Conservation (phyloP, 1,284 basidiomycete genomes). For the Ganoderma lucidum region DNA sequence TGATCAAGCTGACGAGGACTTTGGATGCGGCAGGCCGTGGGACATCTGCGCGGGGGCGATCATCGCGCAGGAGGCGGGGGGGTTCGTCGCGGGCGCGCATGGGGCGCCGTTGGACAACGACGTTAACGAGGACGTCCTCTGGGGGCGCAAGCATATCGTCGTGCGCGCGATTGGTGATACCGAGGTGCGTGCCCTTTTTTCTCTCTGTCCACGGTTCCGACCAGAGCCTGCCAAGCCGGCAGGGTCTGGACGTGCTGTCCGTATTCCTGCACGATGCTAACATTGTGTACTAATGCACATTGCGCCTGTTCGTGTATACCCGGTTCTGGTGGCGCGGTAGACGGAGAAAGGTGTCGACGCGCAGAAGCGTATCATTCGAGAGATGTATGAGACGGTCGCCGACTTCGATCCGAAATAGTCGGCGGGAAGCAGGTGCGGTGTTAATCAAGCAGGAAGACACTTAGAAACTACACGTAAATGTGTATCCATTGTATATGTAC, state of each 20-base stretch:
- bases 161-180: slow-evolving; percentile 73
- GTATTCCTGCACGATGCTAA: slow-evolving; percentile 10
- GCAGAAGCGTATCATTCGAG: slow-evolving; percentile 82
- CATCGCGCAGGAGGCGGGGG: slow-evolving; percentile 91
- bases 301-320: neutral
- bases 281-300: neutral
- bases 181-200: slow-evolving; percentile 47
- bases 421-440: slow-evolving; percentile 48
- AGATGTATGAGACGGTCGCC: slow-evolving; percentile 86
- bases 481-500: slow-evolving; percentile 43
- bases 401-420: slow-evolving; percentile 71
- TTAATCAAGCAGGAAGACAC: neutral
- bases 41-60: slow-evolving; percentile 94
- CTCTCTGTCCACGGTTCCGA: neutral
- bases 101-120: slow-evolving; percentile 53
- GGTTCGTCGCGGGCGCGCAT: slow-evolving; percentile 78
- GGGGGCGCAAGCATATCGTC: slow-evolving; percentile 88
- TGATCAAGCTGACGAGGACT: too few relatives aligned
- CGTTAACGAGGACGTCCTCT: slow-evolving; percentile 77
- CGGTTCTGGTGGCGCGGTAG: slow-evolving; percentile 40
- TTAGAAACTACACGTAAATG: neutral
- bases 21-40: slow-evolving; percentile 68
- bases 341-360: slow-evolving; percentile 72
- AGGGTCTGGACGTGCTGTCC: neutral
- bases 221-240: neutral